Base-by-base conservation (phyloP, 805 yeast species). In the Henningerozyma blattae region DNA sequence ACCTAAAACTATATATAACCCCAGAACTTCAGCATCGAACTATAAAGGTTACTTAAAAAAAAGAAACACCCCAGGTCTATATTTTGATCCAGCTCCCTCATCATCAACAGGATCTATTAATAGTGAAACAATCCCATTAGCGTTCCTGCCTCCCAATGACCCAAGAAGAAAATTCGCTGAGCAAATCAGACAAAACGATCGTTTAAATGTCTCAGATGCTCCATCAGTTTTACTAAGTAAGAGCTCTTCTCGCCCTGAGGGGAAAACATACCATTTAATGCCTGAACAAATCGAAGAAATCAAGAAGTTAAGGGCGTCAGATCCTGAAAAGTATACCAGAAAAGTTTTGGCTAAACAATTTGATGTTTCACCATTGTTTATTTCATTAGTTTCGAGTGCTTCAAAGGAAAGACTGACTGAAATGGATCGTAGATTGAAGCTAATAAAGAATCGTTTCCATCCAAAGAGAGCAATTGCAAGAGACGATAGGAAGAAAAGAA, bases 321-420 rank as follows among this genome's bases (percentile, higher is more conserved):
- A 81, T 46, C 89, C 91, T 1, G 61, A 59, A 19, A 62, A 57
- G 30, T 75, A 83, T 73, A 75, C 85, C 13, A 67, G 79, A 41
- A 65, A 69, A 35, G 67, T 64, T 12, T 63, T 83, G 35, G 84
- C 86, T 10, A 58, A 64, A 40, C 64, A 73, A 54, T 84, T 65
- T 50, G 58, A 64, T 22, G 74, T 74, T 28, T 61, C 73, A 19
- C 65, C 64, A 22, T 50, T 61, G 34, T 69, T 73, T 32, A 67
- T 82, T 25, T 71, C 75, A 5, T 49, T 77, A 31, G 69, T 70
- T 2, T 67, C 82, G 1, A 61, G 61, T n/a, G 55, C 61, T 15
- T 55, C 62, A 32, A 45, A 50, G 27, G 63, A 59, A 33, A 62
- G 71, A 41, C 45, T 51, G 22, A 43, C 41, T 14, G 70, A 67